Evolutionary conservation across 495 filamentous ascomycete species (phyloP).

Genomic region (Tuber aestivum): DNA sequence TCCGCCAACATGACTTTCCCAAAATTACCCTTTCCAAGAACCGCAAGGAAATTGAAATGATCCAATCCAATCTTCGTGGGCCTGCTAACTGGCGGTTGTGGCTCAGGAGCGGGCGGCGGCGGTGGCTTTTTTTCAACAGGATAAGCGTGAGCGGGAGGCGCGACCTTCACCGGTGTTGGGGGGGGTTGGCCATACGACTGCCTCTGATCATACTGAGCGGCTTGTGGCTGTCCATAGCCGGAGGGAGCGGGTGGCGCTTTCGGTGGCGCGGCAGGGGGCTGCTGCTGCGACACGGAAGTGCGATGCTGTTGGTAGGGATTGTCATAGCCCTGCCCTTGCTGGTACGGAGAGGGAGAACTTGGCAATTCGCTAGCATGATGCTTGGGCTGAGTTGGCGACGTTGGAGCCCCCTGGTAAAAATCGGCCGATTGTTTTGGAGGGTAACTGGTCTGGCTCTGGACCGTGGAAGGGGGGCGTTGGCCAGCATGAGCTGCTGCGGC

Average conservation of each 20-base stretch:
- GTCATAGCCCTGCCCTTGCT: conserved; percentile 25
- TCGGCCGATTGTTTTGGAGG: conserved; percentile 39
- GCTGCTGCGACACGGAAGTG: conserved; percentile 22
- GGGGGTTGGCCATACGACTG: conserved; percentile 11
- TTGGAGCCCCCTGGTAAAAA: conserved; percentile 36
- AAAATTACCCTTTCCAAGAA: conserved; percentile 98
- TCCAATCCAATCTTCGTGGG: conserved; percentile 78
- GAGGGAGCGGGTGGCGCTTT: conserved; percentile 33
- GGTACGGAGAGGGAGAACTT: conserved; percentile 23
- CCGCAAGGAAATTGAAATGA: conserved; percentile 98
- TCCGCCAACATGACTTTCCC: conserved; percentile 99
- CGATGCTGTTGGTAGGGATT: conserved; percentile 31
- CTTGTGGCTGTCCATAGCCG: conserved; percentile 13
- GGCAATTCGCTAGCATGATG: conserved; percentile 42
- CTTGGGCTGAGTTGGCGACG: conserved; percentile 46
- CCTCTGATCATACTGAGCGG: not conserved
- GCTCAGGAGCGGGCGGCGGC: conserved; percentile 45
- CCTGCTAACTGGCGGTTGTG: conserved; percentile 44
- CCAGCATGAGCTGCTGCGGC: conserved; percentile 36
- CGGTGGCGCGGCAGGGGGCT: conserved; percentile 40
- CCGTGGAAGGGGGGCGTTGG: conserved; percentile 32
- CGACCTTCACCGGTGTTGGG: not conserved
- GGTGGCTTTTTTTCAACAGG: conserved; percentile 48
- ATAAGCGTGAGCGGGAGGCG: conserved; percentile 29
- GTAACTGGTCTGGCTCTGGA: conserved; percentile 45